Evolutionary conservation across 805 yeast species (phyloP).

Genomic region (Schizosaccharomyces cryophilus): DNA sequence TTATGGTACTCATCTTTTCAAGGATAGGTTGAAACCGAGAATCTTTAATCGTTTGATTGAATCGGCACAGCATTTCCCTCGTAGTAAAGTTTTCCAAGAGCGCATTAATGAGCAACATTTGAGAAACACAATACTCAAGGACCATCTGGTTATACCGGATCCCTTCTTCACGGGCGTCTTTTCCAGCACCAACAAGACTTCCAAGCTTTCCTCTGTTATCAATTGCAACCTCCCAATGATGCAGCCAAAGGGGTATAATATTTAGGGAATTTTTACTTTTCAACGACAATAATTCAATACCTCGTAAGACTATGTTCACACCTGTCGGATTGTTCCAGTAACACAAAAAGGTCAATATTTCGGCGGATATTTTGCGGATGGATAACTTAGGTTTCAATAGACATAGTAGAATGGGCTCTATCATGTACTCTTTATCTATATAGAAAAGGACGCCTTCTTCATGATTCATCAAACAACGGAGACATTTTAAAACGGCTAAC

Average conservation of each 20-base stretch:
- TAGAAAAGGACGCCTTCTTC: slow-evolving; percentile 37
- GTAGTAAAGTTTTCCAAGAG: slow-evolving; percentile 6
- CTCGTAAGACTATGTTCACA: slow-evolving; percentile 31
- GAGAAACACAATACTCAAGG: slow-evolving; percentile 44
- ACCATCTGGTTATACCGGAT: slow-evolving; percentile 32
- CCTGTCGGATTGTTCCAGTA: slow-evolving; percentile 23
- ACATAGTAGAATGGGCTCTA: slow-evolving; percentile 45
- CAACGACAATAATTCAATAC: slow-evolving; percentile 19
- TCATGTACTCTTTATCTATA: slow-evolving; percentile 18
- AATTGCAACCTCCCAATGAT: slow-evolving; percentile 36
- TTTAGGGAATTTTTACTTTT: not conserved
- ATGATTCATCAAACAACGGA: slow-evolving; percentile 47
- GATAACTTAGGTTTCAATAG: slow-evolving; percentile 47
- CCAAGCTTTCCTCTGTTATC: slow-evolving; percentile 80
- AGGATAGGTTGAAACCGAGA: not conserved
- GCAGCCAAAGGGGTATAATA: slow-evolving; percentile 43
- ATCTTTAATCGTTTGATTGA: not conserved
- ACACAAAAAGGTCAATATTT: slow-evolving; percentile 35
- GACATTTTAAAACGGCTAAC: slow-evolving; percentile 47
- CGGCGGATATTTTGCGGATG: slow-evolving; percentile 61
- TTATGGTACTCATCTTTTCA: not conserved
- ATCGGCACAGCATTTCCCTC: not conserved
- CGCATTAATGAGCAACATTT: slow-evolving; percentile 46
- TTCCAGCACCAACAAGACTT: slow-evolving; percentile 77
- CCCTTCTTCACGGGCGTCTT: slow-evolving; percentile 37